Evolutionary conservation across 1,139 yeast species (phyloP).

Genomic region (Yamadazyma jaroonii): DNA sequence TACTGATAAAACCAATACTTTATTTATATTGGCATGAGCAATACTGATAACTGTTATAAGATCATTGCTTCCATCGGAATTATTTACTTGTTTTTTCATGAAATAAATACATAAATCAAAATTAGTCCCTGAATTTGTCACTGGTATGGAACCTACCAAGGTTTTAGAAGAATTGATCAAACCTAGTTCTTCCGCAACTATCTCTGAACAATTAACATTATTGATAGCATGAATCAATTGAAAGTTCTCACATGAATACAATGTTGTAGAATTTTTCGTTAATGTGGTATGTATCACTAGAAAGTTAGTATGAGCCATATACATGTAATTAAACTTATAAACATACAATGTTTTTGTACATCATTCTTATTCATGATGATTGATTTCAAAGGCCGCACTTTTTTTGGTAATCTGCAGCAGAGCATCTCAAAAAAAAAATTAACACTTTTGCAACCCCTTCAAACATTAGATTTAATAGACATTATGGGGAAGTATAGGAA

Average conservation of each 20-base stretch:
- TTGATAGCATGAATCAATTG: conserved; percentile 35
- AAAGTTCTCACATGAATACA: conserved; percentile 53
- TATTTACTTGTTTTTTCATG: conserved; percentile 43
- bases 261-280: conserved; percentile 53
- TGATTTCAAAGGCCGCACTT: not conserved
- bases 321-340: too few relatives aligned
- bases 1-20: conserved; percentile 44
- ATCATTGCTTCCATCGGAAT: conserved; percentile 46
- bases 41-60: conserved; percentile 49
- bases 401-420: conserved; percentile 1
- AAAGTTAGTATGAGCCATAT: conserved; percentile 9
- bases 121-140: conserved; percentile 25
- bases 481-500: conserved; percentile 78
- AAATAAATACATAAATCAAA: conserved; percentile 43
- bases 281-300: conserved; percentile 45
- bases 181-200: conserved; percentile 55
- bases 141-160: conserved; percentile 42
- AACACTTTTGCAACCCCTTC: not conserved
- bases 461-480: not conserved
- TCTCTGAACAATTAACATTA: conserved; percentile 50
- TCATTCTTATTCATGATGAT: conserved; percentile 21
- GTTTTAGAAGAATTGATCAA: conserved; percentile 48
- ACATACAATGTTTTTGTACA: conserved; percentile 34
- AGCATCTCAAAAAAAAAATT: conserved; percentile 9
- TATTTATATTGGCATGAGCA: conserved; percentile 42